Conservation (phyloP, 2,329 filamentous ascomycete species). For the Tolypocladium tundrense region DNA sequence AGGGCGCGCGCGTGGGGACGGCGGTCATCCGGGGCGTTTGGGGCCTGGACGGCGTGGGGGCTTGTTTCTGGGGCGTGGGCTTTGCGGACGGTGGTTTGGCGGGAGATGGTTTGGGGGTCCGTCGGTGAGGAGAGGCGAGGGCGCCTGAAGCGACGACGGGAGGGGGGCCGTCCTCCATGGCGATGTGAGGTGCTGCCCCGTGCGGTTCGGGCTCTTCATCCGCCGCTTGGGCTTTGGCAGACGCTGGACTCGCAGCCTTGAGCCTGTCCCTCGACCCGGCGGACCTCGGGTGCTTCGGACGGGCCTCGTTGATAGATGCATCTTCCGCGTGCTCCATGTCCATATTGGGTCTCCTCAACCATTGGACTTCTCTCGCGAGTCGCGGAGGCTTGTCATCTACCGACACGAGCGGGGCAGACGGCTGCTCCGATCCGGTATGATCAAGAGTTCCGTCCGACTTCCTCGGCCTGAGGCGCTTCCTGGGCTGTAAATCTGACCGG, state of each 20-base stretch:
- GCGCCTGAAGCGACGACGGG: not conserved
- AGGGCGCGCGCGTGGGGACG: constrained; percentile 14
- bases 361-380: not conserved
- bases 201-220: not conserved
- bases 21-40: constrained; percentile 15
- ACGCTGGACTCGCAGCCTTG: not conserved
- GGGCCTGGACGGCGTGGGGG: constrained; percentile 8
- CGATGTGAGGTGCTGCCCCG: not conserved
- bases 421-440: not conserved
- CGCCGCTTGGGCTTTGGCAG: not conserved
- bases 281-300: not conserved
- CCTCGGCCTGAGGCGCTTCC: not conserved
- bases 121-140: not conserved
- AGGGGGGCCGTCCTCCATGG: not conserved
- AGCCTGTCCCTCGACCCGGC: not conserved
- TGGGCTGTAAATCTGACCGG: not conserved
- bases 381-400: not conserved
- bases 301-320: not conserved
- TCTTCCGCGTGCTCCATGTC: not conserved
- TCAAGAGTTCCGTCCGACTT: not conserved
- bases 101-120: constrained; percentile 6
- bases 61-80: not conserved
- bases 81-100: constrained; percentile 4
- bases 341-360: not conserved
- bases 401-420: not conserved